Evolutionary conservation across 2,329 filamentous ascomycete species (phyloP).

Genomic region (Neonectria faginata): DNA sequence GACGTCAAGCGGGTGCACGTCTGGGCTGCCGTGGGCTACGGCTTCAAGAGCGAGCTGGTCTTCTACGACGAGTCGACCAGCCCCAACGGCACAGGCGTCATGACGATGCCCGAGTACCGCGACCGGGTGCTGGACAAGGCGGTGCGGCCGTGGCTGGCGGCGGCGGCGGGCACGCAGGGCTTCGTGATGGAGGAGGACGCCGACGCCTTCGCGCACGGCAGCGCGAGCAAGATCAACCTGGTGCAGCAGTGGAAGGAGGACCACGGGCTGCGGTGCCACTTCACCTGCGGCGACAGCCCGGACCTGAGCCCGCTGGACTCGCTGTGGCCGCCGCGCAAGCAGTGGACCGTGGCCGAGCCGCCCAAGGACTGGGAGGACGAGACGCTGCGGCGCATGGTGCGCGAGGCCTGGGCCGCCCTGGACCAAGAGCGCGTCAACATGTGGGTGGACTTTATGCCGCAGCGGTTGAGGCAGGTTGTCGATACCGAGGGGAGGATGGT

Average conservation of each 20-base stretch:
- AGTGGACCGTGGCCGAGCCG: conserved; percentile 45
- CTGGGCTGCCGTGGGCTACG: conserved; percentile 52
- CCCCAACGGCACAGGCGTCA: conserved; percentile 47
- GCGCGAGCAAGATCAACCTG: conserved; percentile 50
- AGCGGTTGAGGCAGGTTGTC: conserved; percentile 49
- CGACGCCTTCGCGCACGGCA: conserved; percentile 52
- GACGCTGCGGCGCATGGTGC: conserved; percentile 48
- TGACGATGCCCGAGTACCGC: conserved; percentile 52
- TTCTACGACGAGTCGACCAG: conserved; percentile 53
- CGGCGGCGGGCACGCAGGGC: conserved; percentile 31
- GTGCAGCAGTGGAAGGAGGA: conserved; percentile 53
- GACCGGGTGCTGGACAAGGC: conserved; percentile 50
- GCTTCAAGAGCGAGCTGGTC: conserved; percentile 53
- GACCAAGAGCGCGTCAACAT: conserved; percentile 50
- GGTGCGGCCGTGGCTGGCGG: conserved; percentile 50
- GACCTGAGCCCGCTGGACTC: conserved; percentile 53
- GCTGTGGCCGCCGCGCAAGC: conserved; percentile 51
- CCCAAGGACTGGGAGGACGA: conserved; percentile 51
- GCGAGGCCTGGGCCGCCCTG: conserved; percentile 46
- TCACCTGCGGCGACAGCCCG: conserved; percentile 53
- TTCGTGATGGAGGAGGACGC: conserved; percentile 53
- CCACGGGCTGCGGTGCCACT: conserved; percentile 48
- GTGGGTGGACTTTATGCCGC: conserved; percentile 54
- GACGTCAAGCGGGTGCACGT: conserved; percentile 51
- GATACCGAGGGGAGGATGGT: conserved; percentile 49